Conservation (phyloP, 2,329 filamentous ascomycete species). For the Claviceps monticola region DNA sequence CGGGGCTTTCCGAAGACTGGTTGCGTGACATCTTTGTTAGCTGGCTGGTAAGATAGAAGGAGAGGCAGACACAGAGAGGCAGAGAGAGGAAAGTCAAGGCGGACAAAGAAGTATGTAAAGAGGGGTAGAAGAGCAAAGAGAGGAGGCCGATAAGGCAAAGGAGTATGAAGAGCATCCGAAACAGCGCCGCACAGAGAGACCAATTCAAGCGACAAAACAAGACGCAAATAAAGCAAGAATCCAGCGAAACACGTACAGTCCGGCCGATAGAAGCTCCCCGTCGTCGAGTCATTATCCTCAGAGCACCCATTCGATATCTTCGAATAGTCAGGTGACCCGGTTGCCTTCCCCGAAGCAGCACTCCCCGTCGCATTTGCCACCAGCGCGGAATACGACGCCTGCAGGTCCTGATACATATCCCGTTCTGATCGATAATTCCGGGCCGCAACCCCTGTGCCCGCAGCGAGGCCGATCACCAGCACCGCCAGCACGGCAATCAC, state of each 20-base stretch:
- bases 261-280: constrained; percentile 10
- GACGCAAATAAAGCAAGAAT: neutral
- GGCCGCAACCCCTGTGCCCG: constrained; percentile 28
- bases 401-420: constrained; percentile 9
- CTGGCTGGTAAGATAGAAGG: no score
- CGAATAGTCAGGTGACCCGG: neutral
- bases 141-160: neutral
- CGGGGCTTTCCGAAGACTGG: constrained; percentile 22
- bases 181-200: no score
- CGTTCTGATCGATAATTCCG: constrained; percentile 23
- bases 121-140: neutral
- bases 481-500: constrained; percentile 26
- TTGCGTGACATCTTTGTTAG: neutral
- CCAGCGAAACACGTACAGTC: neutral
- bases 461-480: constrained; percentile 30
- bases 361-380: neutral
- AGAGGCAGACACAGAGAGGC: no score
- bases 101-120: neutral
- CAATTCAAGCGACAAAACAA: no score
- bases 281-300: constrained; percentile 18
- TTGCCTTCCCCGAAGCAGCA: neutral
- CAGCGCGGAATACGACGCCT: constrained; percentile 12
- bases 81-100: no score
- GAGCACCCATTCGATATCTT: constrained; percentile 28
- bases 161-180: neutral